phyloP scores from a whole-genome alignment of 768 basidiomycete genomes.

The Xerocomellus amylosporus region DNA sequence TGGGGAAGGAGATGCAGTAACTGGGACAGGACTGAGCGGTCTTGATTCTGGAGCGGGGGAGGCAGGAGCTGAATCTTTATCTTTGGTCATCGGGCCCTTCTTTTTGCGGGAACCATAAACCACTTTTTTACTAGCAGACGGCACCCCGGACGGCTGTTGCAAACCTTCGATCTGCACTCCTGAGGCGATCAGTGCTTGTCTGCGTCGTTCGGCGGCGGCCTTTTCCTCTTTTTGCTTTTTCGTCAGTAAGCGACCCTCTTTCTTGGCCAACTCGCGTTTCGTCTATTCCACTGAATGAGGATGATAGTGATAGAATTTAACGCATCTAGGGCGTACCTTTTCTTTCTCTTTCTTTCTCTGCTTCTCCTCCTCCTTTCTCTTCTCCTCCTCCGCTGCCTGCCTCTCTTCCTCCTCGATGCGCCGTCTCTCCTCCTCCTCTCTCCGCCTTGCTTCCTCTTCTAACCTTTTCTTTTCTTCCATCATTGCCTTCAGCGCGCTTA shows the following conservation, averaged over 20 bases:
- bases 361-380: slow-evolving; percentile 78
- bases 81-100: slow-evolving; percentile 54
- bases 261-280: slow-evolving; percentile 86
- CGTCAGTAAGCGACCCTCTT: slow-evolving; percentile 92
- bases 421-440: slow-evolving; percentile 73
- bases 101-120: slow-evolving; percentile 85
- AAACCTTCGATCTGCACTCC: slow-evolving; percentile 91
- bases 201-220: slow-evolving; percentile 85
- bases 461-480: slow-evolving; percentile 90
- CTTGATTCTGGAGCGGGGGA: slow-evolving; percentile 56
- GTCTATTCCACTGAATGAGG: slow-evolving; percentile 46
- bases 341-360: slow-evolving; percentile 84
- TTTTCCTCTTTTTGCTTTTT: slow-evolving; percentile 96
- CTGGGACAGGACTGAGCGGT: slow-evolving; percentile 41
- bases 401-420: slow-evolving; percentile 91
- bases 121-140: slow-evolving; percentile 59
- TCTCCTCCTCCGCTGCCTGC: slow-evolving; percentile 70
- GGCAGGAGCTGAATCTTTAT: slow-evolving; percentile 30
- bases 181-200: slow-evolving; percentile 84
- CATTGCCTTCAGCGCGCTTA: slow-evolving; percentile 82
- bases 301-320: background rate
- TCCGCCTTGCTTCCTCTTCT: slow-evolving; percentile 76
- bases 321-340: slow-evolving; percentile 48
- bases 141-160: slow-evolving; percentile 51
- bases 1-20: slow-evolving; percentile 24